Evolutionary conservation across 176 grass and related monocot genomes (phyloP), one percentile per base, ranked within the genome.

Genomic region (Triticum turgidum): DNA sequence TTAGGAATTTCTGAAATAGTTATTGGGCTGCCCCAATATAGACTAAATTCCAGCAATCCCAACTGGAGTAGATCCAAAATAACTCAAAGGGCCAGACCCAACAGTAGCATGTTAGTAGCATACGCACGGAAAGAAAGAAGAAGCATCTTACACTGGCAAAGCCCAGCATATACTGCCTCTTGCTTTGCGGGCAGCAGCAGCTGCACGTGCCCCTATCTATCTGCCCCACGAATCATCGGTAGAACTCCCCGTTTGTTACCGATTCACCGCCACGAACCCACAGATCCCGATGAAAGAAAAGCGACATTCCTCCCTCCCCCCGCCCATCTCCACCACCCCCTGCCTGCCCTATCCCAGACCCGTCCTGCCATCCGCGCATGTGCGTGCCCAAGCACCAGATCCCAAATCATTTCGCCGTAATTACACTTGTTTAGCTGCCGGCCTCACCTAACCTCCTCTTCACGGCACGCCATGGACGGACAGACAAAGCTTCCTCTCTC

Each of bases 281-380:
- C 86, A 82, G 77, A 90, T 88, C 76, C 88, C 91, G 84, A 87
- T 73, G 65, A 76, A 69, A 74, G 44, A 29, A 59, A 59, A 32
- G 77, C 78, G 82, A 80, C 86, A 86, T 89, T 91, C 89, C 51
- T 54, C 79, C 24, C 83, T 34, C 67, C 61, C 82, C 30, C 15
- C 15, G 6, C 9, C 10, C 30, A 9, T 80, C 76, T 72, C 52
- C 77, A 25, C 56, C 65, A 45, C 18, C 22, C 30, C 7, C 24
- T 59, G 18, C 34, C 15, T 11, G 61, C 44, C 22, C 59, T 7
- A 35, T 80, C 83, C 45, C 79, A 80, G 38, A 27, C 51, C 6
- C 80, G 70, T 71, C 61, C 20, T 24, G n/a, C 61, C 61, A 61
- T 72, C 18, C 56, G 3, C 51, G 78, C 66, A 83, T 65, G 67